A percentile compares a stretch with the other conserved stretches of the same genome.
Evolutionary conservation across 768 basidiomycete species (phyloP).

Genomic region (Tephrocybe rancida): DNA sequence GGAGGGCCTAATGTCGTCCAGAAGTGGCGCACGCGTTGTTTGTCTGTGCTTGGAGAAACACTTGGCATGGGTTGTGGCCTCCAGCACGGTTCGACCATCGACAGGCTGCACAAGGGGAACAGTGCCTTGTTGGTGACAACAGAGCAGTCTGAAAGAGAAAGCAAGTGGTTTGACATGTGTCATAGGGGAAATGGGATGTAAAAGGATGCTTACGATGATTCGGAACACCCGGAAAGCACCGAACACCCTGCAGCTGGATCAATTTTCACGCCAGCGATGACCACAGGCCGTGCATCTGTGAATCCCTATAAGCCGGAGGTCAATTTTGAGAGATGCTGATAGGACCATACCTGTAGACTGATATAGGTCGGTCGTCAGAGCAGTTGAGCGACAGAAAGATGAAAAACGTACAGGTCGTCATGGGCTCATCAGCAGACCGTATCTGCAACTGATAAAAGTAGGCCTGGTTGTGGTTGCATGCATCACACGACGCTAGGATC

Average conservation of each 20-base stretch:
- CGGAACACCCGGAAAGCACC: too few species aligned
- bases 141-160: too few species aligned
- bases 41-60: slow-evolving; percentile 6
- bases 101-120: too few species aligned
- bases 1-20: not conserved
- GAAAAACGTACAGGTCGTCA: slow-evolving; percentile 64
- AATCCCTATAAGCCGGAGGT: not conserved
- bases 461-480: slow-evolving; percentile 84
- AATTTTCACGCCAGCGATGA: slow-evolving; percentile 75
- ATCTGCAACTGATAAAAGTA: slow-evolving; percentile 98
- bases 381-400: not conserved
- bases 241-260: not conserved
- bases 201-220: too few species aligned
- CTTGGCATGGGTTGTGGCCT: too few species aligned
- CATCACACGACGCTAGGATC: slow-evolving; percentile 55
- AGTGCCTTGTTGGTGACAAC: too few species aligned
- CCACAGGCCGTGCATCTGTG: slow-evolving; percentile 62
- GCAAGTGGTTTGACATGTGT: too few species aligned
- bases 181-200: too few species aligned
- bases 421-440: slow-evolving; percentile 89
- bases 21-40: slow-evolving; percentile 14
- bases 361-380: not conserved
- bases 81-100: too few species aligned
- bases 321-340: not conserved
- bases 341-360: slow-evolving; percentile 62